Conservation (phyloP, 371 early-diverging fungal genomes). For the Actinomucor elegans region DNA sequence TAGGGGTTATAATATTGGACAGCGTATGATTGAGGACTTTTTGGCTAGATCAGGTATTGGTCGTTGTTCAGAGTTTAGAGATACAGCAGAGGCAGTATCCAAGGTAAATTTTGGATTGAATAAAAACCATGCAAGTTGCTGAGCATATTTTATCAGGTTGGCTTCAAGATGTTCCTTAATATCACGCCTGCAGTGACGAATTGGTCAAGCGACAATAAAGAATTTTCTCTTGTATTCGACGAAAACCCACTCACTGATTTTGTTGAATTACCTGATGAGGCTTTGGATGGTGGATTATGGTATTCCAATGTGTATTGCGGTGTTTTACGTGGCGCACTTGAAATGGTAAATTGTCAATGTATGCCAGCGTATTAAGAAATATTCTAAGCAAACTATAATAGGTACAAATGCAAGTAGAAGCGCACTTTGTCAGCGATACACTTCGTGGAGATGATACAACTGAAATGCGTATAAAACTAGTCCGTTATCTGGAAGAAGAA, state of each 20-base stretch:
- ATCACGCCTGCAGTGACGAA: conserved; percentile 80
- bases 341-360: conserved; percentile 94
- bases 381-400: conserved; percentile 11
- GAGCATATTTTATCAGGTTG: conserved; percentile 60
- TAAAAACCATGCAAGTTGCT: too few relatives aligned
- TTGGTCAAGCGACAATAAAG: conserved; percentile 80
- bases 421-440: conserved; percentile 79
- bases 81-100: conserved; percentile 90
- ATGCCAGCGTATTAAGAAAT: background rate
- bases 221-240: conserved; percentile 88
- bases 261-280: conserved; percentile 81
- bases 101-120: conserved; percentile 55
- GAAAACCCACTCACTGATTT: conserved; percentile 96
- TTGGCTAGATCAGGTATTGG: conserved; percentile 81
- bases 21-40: conserved; percentile 94
- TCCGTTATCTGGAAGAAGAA: conserved; percentile 92
- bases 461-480: conserved; percentile 86
- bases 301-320: conserved; percentile 96
- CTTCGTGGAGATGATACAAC: conserved; percentile 90
- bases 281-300: conserved; percentile 84
- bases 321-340: conserved; percentile 91
- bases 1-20: conserved; percentile 97
- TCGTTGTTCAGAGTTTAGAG: conserved; percentile 87
- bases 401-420: conserved; percentile 91
- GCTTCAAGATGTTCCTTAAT: conserved; percentile 95